Percentiles rank a stretch among this genome's conserved stretches.
These are phyloP conservation scores for Diospyros kaki DNA, from an alignment of 148 eudicot species.

Conservation along the genomic window DNA sequence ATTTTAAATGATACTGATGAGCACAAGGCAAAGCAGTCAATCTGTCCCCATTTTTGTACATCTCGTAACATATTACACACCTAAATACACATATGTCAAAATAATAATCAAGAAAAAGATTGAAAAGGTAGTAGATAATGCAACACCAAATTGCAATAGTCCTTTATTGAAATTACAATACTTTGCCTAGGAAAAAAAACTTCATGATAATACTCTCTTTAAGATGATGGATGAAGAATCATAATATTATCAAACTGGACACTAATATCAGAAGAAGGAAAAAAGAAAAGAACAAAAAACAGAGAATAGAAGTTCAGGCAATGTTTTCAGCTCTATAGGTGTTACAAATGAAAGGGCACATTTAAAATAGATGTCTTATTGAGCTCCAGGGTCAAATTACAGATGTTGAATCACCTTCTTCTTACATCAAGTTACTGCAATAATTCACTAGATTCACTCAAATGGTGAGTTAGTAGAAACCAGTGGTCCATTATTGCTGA, in stretches of 20 bases:
- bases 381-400: background rate
- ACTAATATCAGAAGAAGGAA: background rate
- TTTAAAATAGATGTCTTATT: background rate
- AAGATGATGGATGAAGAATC: background rate
- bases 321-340: too few relatives aligned
- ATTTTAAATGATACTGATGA: slow-evolving; percentile 72
- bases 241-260: background rate
- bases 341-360: background rate
- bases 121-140: background rate
- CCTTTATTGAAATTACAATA: background rate
- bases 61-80: slow-evolving; percentile 63
- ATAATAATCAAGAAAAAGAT: slow-evolving; percentile 12
- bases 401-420: background rate
- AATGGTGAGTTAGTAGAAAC: background rate
- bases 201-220: background rate
- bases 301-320: too few relatives aligned
- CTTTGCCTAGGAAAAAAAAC: background rate
- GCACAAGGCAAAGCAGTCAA: slow-evolving; percentile 66
- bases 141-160: background rate
- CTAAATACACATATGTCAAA: slow-evolving; percentile 32
- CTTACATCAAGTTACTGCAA: background rate
- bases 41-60: slow-evolving; percentile 40
- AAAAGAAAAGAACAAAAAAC: too few relatives aligned
- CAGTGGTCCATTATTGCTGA: background rate
- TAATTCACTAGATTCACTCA: background rate